A percentile compares a stretch with the other conserved stretches of the same genome.
phyloP scores from a whole-genome alignment of 306 rosid species.

The Carpinus fangiana region DNA sequence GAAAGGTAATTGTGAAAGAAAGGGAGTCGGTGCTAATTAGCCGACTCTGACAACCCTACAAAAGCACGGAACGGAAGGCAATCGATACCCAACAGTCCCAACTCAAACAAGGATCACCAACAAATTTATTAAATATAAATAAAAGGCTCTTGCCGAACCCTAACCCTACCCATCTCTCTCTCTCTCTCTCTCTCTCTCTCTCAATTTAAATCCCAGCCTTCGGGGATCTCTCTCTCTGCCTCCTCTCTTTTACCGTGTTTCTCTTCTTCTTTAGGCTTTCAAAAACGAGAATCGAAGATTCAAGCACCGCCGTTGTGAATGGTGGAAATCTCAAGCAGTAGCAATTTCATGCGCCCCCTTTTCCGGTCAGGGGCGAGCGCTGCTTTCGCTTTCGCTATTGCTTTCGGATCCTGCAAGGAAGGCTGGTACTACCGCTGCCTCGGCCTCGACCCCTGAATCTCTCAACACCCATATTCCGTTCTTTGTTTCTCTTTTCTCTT shows the following conservation, averaged over 20 bases:
- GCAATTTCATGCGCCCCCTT: slow-evolving; percentile 82
- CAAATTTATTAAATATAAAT: no score
- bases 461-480: background rate
- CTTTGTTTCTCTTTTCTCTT: background rate
- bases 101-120: no score
- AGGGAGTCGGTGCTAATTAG: no score
- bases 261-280: background rate
- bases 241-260: background rate
- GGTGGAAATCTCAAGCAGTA: slow-evolving; percentile 73
- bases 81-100: no score
- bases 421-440: slow-evolving; percentile 99
- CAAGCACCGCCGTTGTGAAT: slow-evolving; percentile 59
- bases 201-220: background rate
- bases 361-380: slow-evolving; percentile 78
- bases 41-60: no score
- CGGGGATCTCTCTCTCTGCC: background rate
- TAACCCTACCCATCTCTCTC: background rate
- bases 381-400: slow-evolving; percentile 53
- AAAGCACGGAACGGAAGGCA: no score
- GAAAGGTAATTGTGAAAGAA: no score
- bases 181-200: background rate
- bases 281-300: background rate
- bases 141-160: background rate
- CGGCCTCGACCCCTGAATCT: slow-evolving; percentile 82
- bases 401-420: slow-evolving; percentile 91